Percentiles rank a stretch among this genome's conserved stretches.
These are phyloP conservation scores for Wickerhamiella sorbophila DNA, from an alignment of 805 yeast genomes.

Conservation along the genomic window DNA sequence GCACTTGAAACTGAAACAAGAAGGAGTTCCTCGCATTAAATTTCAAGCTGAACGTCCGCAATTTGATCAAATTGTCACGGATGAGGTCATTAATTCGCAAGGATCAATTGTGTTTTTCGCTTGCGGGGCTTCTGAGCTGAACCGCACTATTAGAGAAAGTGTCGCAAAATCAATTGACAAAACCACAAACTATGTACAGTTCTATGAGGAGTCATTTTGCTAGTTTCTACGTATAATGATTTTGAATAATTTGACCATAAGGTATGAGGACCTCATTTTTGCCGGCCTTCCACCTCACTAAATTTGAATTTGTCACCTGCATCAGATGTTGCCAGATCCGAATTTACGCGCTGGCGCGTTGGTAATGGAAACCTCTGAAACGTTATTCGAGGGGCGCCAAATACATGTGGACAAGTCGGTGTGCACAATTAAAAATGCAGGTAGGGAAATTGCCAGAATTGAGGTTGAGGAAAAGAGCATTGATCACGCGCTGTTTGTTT, in stretches of 20 bases:
- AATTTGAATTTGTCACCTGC: not conserved
- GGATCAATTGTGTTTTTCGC: conserved; percentile 10
- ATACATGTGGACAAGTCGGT: no score
- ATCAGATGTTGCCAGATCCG: not conserved
- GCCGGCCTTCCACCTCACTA: not conserved
- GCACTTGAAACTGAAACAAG: not conserved
- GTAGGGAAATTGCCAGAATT: not conserved
- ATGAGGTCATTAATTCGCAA: conserved; percentile 2
- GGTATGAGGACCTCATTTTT: not conserved
- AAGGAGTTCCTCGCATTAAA: not conserved
- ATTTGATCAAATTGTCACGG: not conserved
- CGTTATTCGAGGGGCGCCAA: not conserved
- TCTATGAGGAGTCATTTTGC: conserved; percentile 10
- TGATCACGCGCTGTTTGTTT: conserved; percentile 46
- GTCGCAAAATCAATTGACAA: conserved; percentile 4
- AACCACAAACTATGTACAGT: conserved; percentile 9
- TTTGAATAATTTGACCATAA: no score
- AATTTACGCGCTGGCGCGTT: not conserved
- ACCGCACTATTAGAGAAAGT: conserved; percentile 10
- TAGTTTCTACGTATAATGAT: not conserved
- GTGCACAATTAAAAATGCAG: not conserved
- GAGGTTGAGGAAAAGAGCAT: conserved; percentile 20
- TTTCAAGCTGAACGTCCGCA: not conserved
- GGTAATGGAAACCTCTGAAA: not conserved
- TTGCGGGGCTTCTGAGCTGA: conserved; percentile 12